These are phyloP conservation scores for Candida loeiensis DNA, from an alignment of 805 yeast genomes.

Conservation along the genomic window DNA sequence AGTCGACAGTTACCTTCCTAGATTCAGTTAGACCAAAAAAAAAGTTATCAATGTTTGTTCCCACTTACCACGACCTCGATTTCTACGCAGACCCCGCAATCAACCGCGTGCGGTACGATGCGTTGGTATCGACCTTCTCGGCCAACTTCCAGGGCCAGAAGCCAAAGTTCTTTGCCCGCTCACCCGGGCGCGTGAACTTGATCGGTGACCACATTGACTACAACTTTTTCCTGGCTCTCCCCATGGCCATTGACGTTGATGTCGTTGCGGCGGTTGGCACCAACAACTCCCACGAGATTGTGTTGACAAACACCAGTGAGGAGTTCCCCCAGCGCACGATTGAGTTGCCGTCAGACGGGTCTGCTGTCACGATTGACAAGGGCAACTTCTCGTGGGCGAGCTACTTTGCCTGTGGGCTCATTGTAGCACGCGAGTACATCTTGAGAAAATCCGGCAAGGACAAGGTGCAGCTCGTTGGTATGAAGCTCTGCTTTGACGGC, in stretches of 20 bases:
- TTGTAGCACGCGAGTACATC: constrained; percentile 54
- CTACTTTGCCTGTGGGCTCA: constrained; percentile 62
- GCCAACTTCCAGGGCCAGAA: constrained; percentile 19
- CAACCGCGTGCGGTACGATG: constrained; percentile 26
- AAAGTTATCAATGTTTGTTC: constrained; percentile 27
- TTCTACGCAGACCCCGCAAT: constrained; percentile 31
- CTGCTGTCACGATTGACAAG: constrained; percentile 45
- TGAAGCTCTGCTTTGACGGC: constrained; percentile 56
- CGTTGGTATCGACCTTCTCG: constrained; percentile 22
- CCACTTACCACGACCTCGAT: constrained; percentile 30
- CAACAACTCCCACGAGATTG: constrained; percentile 20
- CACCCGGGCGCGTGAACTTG: constrained; percentile 75
- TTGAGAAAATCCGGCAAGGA: constrained; percentile 28
- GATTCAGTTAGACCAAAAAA: too few species aligned
- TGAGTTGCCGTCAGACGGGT: constrained; percentile 39
- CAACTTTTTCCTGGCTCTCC: constrained; percentile 61
- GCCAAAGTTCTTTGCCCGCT: constrained; percentile 51
- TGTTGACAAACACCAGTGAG: constrained; percentile 30
- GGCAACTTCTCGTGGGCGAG: constrained; percentile 58
- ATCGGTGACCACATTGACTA: constrained; percentile 78
- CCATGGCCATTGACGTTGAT: constrained; percentile 69
- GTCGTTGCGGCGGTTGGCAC: constrained; percentile 50
- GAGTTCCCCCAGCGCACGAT: constrained; percentile 35
- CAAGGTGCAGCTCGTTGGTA: constrained; percentile 26
- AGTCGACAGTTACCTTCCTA: too few species aligned